A percentile compares a stretch with the other conserved stretches of the same genome.
Evolutionary conservation across 148 eudicot genomes (phyloP).

Genomic region (Oxyria digyna): DNA sequence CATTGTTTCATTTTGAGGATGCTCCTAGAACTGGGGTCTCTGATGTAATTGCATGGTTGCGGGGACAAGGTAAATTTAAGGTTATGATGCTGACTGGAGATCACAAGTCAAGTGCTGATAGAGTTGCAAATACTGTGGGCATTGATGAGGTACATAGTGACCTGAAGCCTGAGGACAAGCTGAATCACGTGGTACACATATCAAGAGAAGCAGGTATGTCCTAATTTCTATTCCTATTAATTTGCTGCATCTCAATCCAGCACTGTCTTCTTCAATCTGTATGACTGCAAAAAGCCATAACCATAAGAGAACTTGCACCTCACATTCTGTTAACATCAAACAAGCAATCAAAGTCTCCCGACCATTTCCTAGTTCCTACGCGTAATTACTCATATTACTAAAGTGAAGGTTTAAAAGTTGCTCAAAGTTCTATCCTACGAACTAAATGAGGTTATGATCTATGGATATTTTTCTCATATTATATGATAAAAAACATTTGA

Average conservation of each 20-base stretch:
- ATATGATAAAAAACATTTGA: background rate
- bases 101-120: slow-evolving; percentile 76
- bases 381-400: background rate
- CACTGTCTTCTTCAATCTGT: slow-evolving; percentile 1
- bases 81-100: slow-evolving; percentile 97
- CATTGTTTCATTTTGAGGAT: slow-evolving; percentile 93
- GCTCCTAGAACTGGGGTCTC: slow-evolving; percentile 62
- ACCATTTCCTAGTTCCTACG: no score
- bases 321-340: no score
- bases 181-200: slow-evolving; percentile 79
- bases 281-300: background rate
- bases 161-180: slow-evolving; percentile 95
- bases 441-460: background rate
- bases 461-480: background rate
- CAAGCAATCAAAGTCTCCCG: no score
- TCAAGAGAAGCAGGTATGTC: slow-evolving; percentile 66
- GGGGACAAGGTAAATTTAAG: slow-evolving; percentile 49
- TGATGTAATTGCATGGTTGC: slow-evolving; percentile 59
- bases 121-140: slow-evolving; percentile 85
- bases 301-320: background rate
- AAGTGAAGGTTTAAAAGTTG: background rate
- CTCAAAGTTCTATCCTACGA: background rate
- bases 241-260: background rate
- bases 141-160: slow-evolving; percentile 73
- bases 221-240: background rate